Base-by-base conservation (phyloP, 2,329 filamentous ascomycete genomes). In the Aspergillus pseudonomiae region DNA sequence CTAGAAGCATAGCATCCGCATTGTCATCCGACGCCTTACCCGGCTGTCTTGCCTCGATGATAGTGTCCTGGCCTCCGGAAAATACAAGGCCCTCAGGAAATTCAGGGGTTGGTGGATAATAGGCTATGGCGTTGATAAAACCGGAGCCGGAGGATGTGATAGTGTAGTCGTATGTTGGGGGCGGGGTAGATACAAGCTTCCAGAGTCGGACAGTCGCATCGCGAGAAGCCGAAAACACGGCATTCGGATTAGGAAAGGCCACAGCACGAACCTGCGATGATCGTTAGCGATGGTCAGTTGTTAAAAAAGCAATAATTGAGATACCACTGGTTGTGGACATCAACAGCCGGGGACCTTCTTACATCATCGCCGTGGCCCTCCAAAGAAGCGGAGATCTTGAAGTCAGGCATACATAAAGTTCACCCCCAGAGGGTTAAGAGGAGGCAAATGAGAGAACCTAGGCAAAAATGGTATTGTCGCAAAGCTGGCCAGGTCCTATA, bases 341-440 rank as follows among this genome's bases (percentile, higher is more conserved):
- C 59, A 61, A 63, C 61, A 62, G 63, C 59, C 65, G 63, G 66
- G 66, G 63, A 65, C 60, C 52, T 65, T 79, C 89, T 80, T 85
- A 97, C 95, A 88, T 99, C 95, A 77, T 95, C 91, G 78, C 95
- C 91, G 78, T 99, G 95, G 74, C 93, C 94, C 70, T 89, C 83
- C 69, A 99, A 86, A 75, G 92, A 91, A 70, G 94, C 93, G 66
- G 95, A 96, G 74, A 99, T 88, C 86, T 94, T 97, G 85, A 93
- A 98, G 77, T 93, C 90, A 79, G 85, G 83, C 91, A 94, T 94
- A 71, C 68, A 78, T 73, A 68, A 72, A 74, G 66, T 69, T 65
- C 57, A 46, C 32, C 30, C 48, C 7, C 39, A 54, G 54, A 16
- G 32, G 63, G 53, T 39, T 57, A 46, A 24, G 60, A 54, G 41